Evolutionary conservation across 805 yeast species (phyloP).

Genomic region (Pichia cephalocereana): DNA sequence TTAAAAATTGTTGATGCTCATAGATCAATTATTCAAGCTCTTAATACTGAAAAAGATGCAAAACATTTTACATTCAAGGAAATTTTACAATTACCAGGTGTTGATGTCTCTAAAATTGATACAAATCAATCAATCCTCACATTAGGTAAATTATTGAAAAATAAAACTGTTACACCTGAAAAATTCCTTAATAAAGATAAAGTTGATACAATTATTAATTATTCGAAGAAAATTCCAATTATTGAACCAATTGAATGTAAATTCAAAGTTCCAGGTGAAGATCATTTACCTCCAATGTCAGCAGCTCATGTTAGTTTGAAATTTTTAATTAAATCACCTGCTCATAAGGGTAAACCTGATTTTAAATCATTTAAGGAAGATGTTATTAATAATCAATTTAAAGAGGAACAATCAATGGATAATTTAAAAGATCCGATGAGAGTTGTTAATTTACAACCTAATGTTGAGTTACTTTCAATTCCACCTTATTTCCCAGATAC

Average conservation of each 20-base stretch:
- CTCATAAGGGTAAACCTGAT: constrained; percentile 48
- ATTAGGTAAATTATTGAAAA: constrained; percentile 59
- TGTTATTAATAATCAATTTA: constrained; percentile 27
- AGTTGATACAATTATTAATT: constrained; percentile 35
- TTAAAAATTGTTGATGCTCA: constrained; percentile 53
- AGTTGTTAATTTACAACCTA: constrained; percentile 59
- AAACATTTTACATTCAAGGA: constrained; percentile 44
- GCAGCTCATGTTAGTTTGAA: constrained; percentile 68
- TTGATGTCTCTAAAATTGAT: constrained; percentile 41
- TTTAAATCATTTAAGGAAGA: constrained; percentile 30
- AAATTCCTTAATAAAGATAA: constrained; percentile 43
- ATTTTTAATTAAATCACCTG: constrained; percentile 65
- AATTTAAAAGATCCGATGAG: constrained; percentile 63
- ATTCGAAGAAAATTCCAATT: constrained; percentile 60
- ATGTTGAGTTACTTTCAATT: constrained; percentile 44
- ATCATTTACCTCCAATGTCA: constrained; percentile 59
- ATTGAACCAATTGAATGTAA: constrained; percentile 60
- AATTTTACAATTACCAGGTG: constrained; percentile 74
- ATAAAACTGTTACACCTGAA: constrained; percentile 45
- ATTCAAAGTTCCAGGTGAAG: constrained; percentile 84
- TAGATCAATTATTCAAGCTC: constrained; percentile 69
- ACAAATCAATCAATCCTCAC: constrained; percentile 45
- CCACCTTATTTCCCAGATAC: constrained; percentile 70
- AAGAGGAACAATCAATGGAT: constrained; percentile 57
- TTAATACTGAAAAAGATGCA: constrained; percentile 32